Conservation (phyloP, 2,329 filamentous ascomycete genomes). For the Aspergillus versicolor region DNA sequence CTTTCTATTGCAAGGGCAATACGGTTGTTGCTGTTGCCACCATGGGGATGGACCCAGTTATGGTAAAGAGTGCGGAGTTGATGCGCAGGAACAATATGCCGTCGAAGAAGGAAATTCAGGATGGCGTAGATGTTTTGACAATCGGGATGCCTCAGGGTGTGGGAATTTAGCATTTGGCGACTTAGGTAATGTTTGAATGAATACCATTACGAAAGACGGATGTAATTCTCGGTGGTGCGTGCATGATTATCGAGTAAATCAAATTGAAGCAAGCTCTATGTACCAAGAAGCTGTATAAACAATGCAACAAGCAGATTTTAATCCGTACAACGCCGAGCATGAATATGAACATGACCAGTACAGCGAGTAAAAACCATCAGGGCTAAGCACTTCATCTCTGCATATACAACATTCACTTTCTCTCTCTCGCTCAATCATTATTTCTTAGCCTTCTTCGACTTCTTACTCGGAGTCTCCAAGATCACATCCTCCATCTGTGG, state of each 20-base stretch:
- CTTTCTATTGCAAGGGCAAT: constrained; percentile 85
- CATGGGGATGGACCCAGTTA: constrained; percentile 86
- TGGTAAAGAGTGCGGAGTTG: constrained; percentile 78
- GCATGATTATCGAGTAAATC: neutral
- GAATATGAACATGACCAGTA: constrained; percentile 10
- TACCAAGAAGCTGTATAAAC: neutral
- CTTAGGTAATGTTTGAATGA: neutral
- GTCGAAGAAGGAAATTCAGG: constrained; percentile 71
- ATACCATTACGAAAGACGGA: neutral
- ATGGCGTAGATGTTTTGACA: constrained; percentile 43
- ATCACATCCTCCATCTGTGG: neutral
- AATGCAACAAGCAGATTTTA: constrained; percentile 13
- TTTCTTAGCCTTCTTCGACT: constrained; percentile 3
- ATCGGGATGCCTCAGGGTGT: constrained; percentile 27
- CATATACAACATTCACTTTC: constrained; percentile 10
- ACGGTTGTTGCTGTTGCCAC: constrained; percentile 85
- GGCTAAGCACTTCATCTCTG: neutral
- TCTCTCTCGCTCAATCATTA: neutral
- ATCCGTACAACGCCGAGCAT: constrained; percentile 25
- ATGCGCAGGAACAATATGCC: constrained; percentile 84
- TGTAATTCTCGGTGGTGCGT: neutral
- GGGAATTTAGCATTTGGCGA: constrained; percentile 15
- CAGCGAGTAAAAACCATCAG: neutral
- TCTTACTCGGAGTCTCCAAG: constrained; percentile 9
- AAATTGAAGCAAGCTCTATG: neutral